Evolutionary conservation across 176 grass and related monocot species (phyloP).

Genomic region (Aegilops tauschii): DNA sequence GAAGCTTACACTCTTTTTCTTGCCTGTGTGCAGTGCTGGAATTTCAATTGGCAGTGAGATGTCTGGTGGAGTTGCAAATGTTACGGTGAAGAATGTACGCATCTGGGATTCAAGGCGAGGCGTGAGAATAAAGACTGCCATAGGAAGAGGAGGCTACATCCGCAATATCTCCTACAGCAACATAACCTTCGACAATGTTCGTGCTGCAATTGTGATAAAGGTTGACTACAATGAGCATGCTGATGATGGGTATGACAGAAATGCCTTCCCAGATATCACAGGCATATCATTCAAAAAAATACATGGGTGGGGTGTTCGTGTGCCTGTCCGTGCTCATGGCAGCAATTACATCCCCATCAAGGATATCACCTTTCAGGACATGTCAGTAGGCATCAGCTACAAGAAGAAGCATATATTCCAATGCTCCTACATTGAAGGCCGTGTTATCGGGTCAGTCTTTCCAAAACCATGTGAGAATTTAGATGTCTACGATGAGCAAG

Average conservation of each 20-base stretch:
- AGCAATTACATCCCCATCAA: slow-evolving; percentile 77
- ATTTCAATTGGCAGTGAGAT: slow-evolving; percentile 98
- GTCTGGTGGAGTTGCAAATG: slow-evolving; percentile 85
- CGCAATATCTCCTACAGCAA: slow-evolving; percentile 66
- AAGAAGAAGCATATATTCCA: slow-evolving; percentile 98
- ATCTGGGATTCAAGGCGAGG: slow-evolving; percentile 81
- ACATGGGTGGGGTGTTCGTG: slow-evolving; percentile 70
- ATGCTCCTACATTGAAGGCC: slow-evolving; percentile 70
- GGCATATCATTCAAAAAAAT: slow-evolving; percentile 75
- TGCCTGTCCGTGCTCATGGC: slow-evolving; percentile 84
- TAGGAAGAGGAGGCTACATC: slow-evolving; percentile 75
- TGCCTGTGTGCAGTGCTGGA: slow-evolving; percentile 62
- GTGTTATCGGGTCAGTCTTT: slow-evolving; percentile 58
- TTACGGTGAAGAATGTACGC: slow-evolving; percentile 62
- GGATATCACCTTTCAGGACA: slow-evolving; percentile 63
- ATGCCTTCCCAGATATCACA: slow-evolving; percentile 50
- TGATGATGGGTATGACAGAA: slow-evolving; percentile 65
- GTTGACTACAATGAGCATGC: slow-evolving; percentile 92
- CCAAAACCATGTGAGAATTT: slow-evolving; percentile 85
- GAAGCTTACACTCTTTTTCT: slow-evolving; percentile 5
- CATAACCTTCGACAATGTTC: slow-evolving; percentile 69
- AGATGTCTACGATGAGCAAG: slow-evolving; percentile 53
- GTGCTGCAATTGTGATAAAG: slow-evolving; percentile 67
- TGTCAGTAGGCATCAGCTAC: slow-evolving; percentile 84
- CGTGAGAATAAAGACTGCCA: slow-evolving; percentile 80